Base-by-base conservation (phyloP, 1,284 basidiomycete species). In the Leccinum pachyderme region DNA sequence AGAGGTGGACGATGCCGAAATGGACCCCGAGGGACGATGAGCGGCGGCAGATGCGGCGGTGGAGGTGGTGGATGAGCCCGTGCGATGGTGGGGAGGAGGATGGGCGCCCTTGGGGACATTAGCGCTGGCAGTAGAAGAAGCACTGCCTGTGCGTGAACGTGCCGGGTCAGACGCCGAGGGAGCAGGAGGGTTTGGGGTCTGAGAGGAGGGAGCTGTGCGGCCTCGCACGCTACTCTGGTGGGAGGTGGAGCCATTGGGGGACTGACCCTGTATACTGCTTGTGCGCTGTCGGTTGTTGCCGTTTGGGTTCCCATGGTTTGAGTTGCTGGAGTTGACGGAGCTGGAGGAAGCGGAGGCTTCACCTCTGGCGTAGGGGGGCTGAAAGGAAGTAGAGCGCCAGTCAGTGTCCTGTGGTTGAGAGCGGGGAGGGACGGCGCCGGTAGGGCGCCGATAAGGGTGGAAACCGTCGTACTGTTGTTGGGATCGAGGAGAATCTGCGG, bases 391-490 rank as follows among this genome's bases (percentile, higher is more conserved):
- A n/a, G 74, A 74, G 56, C 80, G 79, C 78, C 81, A 80, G 53
- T 83, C 82, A 44, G 64, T 58, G 31, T 70, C 64, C 13, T 65
- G 71, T 27, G 69, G 63, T 29, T 73, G 64, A 47, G 73, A 69
- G n/a, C 73, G 55, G 7, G 47, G 51, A 3, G 65, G 33, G 79
- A 80, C 32, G 62, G 68, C 67, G 51, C 64, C 68, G 28, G 74
- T 70, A 33, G 87, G 86, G n/a, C 89, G 82, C 56, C 88, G 86
- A 77, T 91, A 91, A 49, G 89, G 88, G 69, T 91, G 89, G 69
- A 85, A 91, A 29, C 85, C 85, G 33, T 77, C 76, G 64, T 86
- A 84, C 56, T 35, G 62, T 7, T 77, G 81, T 24, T 71, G 69
- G 11, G 73, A 59, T 29, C 63, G 61, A 46, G 63, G 65, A 0